Evolutionary conservation across 2,329 filamentous ascomycete species (phyloP), one percentile per base, ranked within the genome.

Genomic region (Polychaeton citri): DNA sequence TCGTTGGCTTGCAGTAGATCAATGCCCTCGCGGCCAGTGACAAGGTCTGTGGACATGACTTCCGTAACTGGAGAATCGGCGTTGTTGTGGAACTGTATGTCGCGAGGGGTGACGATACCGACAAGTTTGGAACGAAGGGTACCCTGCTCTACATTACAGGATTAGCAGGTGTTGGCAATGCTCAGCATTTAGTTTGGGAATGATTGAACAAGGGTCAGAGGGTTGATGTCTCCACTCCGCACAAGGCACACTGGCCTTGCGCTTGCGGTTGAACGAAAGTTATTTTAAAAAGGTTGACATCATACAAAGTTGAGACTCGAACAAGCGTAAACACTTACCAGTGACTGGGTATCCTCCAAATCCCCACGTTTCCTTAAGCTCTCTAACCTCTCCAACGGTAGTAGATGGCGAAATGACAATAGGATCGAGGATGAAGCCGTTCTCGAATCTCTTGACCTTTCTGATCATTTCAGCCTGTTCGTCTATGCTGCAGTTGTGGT

Each of bases 221-320:
- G 33, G 35, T 44, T 41, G 33, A 35, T 46, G 44, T 54, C 44
- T 59, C 56, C 53, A 55, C 55, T 53, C 42, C 35, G 44, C 51
- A 40, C 46, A 36, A 40, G 44, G 48, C 47, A 52, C 45, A 47
- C 47, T 54, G 48, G 50, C 52, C 49, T 47, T 48, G 66, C 82
- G 81, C 75, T 79, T 92, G 73, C 84, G 85, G 90, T 88, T 88
- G 90, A 98, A 98, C 90, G 90, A 98, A 98, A 98, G 90, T 96
- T 96, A 95, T 81, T 75, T 69, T n/a, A n/a, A 62, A 62, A 73
- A 71, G 68, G 65, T 71, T 62, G 59, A 75, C 90, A 94, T 94
- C 83, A 86, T 69, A 63, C 57, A 50, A 65, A 65, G 58, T 38
- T 35, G 32, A 40, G 26, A 32, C 47, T 32, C 38, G 37, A 31